Conservation (phyloP, 78 protist genomes). For the Planoprotostelium fungivorum region DNA sequence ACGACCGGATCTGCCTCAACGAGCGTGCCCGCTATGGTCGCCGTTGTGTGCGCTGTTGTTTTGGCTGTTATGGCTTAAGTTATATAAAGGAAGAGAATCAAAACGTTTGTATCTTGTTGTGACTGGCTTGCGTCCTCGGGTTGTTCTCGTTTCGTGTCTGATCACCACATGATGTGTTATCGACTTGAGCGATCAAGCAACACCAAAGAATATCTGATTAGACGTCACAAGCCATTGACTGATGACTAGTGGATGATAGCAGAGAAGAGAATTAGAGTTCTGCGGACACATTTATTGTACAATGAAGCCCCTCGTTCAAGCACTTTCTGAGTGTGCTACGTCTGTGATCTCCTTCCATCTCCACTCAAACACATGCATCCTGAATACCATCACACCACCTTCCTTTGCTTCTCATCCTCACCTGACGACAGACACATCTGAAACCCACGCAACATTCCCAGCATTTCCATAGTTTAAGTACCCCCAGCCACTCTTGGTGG, state of each 20-base stretch:
- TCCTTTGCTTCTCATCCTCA: neutral
- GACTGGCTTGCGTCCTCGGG: neutral
- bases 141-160: neutral
- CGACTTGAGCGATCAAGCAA: neutral
- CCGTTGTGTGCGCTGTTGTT: neutral
- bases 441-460: neutral
- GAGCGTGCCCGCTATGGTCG: neutral
- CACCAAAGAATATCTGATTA: no score
- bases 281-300: neutral
- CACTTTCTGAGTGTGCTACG: neutral
- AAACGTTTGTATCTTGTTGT: no score
- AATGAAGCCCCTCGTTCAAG: no score
- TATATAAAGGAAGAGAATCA: neutral
- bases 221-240: no score
- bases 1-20: neutral
- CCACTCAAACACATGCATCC: neutral
- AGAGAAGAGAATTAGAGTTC: neutral
- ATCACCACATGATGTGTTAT: neutral
- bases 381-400: neutral
- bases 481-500: neutral
- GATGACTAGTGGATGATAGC: neutral
- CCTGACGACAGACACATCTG: neutral
- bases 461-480: neutral
- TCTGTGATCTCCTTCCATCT: neutral
- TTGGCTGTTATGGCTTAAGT: neutral